phyloP scores from a whole-genome alignment of 192 early-diverging fungal genomes.

The Backusella westeae region DNA sequence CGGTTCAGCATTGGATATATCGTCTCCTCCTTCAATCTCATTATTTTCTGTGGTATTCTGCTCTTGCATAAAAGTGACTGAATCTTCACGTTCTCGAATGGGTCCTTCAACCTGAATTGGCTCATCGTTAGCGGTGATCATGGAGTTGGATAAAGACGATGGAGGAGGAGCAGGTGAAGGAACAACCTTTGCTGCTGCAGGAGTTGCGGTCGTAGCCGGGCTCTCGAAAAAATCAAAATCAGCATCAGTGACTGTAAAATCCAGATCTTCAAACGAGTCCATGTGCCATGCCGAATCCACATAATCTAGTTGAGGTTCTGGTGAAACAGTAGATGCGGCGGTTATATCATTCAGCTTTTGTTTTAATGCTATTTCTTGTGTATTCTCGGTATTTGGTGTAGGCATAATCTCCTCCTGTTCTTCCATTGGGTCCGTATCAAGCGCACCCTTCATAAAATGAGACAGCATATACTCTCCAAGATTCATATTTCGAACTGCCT shows the following conservation, averaged over 20 bases:
- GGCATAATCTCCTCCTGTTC: neutral
- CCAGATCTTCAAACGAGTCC: slow-evolving; percentile 17
- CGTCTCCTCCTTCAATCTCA: neutral
- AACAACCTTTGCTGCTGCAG: neutral
- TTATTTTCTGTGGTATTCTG: neutral
- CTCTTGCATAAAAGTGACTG: neutral
- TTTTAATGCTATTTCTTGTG: neutral
- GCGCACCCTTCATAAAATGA: neutral
- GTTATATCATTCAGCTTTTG: neutral
- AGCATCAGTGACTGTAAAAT: slow-evolving; percentile 32
- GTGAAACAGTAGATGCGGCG: neutral
- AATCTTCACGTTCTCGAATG: neutral
- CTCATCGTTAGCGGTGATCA: neutral
- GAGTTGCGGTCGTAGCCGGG: neutral
- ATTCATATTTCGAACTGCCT: neutral
- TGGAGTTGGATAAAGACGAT: neutral
- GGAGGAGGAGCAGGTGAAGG: neutral
- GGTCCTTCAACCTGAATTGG: neutral
- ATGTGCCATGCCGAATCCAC: neutral
- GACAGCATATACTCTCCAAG: neutral
- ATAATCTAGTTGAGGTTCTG: neutral
- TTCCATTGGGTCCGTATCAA: neutral
- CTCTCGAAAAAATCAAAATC: slow-evolving; percentile 36
- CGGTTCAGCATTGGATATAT: neutral
- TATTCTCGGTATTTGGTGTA: neutral